phyloP scores from a whole-genome alignment of 306 rosid species.

The Cicer chorassanicum region DNA sequence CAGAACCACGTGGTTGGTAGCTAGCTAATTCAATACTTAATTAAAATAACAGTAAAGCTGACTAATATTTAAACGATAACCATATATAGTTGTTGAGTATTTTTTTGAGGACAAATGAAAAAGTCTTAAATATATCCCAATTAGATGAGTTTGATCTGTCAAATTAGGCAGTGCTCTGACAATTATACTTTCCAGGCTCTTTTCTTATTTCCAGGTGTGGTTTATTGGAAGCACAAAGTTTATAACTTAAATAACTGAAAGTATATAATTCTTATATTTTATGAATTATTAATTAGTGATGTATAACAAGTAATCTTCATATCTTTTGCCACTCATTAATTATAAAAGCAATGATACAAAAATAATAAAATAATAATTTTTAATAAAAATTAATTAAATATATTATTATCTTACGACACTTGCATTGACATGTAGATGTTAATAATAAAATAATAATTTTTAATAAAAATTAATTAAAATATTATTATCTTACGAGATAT shows the following conservation, averaged over 20 bases:
- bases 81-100: not conserved
- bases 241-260: constrained; percentile 22
- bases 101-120: not conserved
- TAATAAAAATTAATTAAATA: no score
- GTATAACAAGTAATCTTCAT: not conserved
- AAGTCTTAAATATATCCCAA: constrained; percentile 1
- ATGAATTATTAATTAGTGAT: no score
- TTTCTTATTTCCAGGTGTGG: constrained; percentile 35
- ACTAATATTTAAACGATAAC: constrained; percentile 17
- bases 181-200: not conserved
- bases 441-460: no score
- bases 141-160: constrained; percentile 30
- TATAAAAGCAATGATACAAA: not conserved
- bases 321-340: constrained; percentile 13
- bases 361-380: no score
- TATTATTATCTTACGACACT: no score
- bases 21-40: constrained; percentile 16
- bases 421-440: no score
- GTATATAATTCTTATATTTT: not conserved
- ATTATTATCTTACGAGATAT: no score
- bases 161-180: constrained; percentile 20
- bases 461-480: no score
- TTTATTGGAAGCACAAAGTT: constrained; percentile 36
- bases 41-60: not conserved
- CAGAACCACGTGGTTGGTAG: not conserved